These are phyloP conservation scores for Medicago ruthenica DNA, from an alignment of 306 rosid species.

Conservation along the genomic window DNA sequence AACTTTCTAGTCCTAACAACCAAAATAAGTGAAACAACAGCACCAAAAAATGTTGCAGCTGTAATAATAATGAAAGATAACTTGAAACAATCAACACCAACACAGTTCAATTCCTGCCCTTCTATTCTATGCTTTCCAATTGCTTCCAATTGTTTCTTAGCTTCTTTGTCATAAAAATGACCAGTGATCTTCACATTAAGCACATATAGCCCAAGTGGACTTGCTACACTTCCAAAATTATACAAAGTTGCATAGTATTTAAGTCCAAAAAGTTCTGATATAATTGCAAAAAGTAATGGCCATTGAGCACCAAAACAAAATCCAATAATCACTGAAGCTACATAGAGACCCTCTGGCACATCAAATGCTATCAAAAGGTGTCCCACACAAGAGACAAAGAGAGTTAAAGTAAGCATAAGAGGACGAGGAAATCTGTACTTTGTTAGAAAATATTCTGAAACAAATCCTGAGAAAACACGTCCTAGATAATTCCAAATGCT, in stretches of 20 bases:
- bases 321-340: slow-evolving; percentile 70
- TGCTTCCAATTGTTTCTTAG: slow-evolving; percentile 43
- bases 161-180: slow-evolving; percentile 58
- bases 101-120: slow-evolving; percentile 52
- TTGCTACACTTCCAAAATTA: slow-evolving; percentile 77
- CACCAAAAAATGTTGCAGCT: slow-evolving; percentile 52
- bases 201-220: slow-evolving; percentile 62
- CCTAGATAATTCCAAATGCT: slow-evolving; percentile 73
- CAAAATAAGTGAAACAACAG: slow-evolving; percentile 47
- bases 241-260: slow-evolving; percentile 81
- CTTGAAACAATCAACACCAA: slow-evolving; percentile 50
- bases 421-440: slow-evolving; percentile 61
- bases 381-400: slow-evolving; percentile 54
- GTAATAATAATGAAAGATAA: slow-evolving; percentile 53
- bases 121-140: slow-evolving; percentile 20
- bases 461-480: slow-evolving; percentile 58
- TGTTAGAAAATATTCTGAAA: slow-evolving; percentile 48
- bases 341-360: slow-evolving; percentile 53
- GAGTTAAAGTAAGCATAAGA: slow-evolving; percentile 51
- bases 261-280: slow-evolving; percentile 81
- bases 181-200: slow-evolving; percentile 57
- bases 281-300: slow-evolving; percentile 80
- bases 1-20: slow-evolving; percentile 63
- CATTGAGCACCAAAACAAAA: slow-evolving; percentile 83
- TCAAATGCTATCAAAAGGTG: slow-evolving; percentile 63